Base-by-base conservation (phyloP, 306 rosid genomes). In the Ochetophila trinervis region DNA sequence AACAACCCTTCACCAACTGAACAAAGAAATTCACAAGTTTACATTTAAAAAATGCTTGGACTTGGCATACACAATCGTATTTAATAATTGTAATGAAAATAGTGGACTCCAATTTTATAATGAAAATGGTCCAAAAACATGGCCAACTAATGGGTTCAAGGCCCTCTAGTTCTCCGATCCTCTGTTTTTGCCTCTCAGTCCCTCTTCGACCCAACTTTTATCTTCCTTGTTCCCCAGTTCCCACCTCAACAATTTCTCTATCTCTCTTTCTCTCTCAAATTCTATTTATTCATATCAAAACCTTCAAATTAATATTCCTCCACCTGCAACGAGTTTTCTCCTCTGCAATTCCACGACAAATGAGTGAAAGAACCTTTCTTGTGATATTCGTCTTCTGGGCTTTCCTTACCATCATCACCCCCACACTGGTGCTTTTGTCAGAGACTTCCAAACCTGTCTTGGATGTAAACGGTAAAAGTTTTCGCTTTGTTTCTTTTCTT, bases 371-470 rank as follows among this genome's bases (percentile, higher is more conserved):
- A 85, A 81, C 89, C 45, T 67, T 86, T 22, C 75, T 85, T 64
- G 85, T 90, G 76, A 91, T 87, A 79, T 85, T 86, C 76, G 57
- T 83, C 73, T 87, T 83, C 71, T 91, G 96, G 97, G 87, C 95
- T 45, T 47, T 84, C 20, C 91, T 91, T 50, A 80, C 91, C 17
- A 73, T 91, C 72, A 60, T 88, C 78, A 88, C 96, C 18, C 97
- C 97, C 0, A 85, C 90, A 20, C 91, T 91, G 1, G 71, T 86
- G 73, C 66, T 77, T 42, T 76, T 86, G 62, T 83, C 96, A 6
- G 91, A 91, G 74, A 86, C 76, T 64, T 76, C 97, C 42, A 89
- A 83, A 45, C 68, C 70, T 4, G 75, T 72, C 60, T 67, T 53
- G 55, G 69, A 71, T 21, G 55, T 60, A 42, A 70, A 60, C 16